Conservation (phyloP, 164 flowering plant species). For the Akebia trifoliata region DNA sequence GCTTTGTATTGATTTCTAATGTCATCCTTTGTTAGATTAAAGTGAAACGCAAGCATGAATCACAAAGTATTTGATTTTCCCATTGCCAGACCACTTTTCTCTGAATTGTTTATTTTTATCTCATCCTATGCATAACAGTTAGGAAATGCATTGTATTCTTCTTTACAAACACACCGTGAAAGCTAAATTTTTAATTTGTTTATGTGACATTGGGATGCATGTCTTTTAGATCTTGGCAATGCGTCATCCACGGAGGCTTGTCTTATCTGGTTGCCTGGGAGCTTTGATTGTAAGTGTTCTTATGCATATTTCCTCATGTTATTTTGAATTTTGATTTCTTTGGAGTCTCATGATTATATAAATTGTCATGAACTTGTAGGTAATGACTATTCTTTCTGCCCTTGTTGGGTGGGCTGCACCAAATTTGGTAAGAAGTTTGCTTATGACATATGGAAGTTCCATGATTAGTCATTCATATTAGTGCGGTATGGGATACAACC, state of each 20-base stretch:
- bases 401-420: constrained; percentile 98
- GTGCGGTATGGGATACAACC: no score
- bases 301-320: neutral
- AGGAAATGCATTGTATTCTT: neutral
- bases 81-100: no score
- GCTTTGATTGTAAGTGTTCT: constrained; percentile 70
- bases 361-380: constrained; percentile 36
- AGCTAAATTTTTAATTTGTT: neutral
- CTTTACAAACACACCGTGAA: neutral
- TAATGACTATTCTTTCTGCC: constrained; percentile 89
- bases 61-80: neutral
- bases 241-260: constrained; percentile 94
- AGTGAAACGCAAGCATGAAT: neutral
- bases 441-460: neutral
- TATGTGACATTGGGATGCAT: constrained; percentile 21
- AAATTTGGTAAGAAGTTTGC: constrained; percentile 56
- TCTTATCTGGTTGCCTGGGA: constrained; percentile 79
- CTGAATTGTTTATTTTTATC: no score
- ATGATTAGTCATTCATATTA: no score
- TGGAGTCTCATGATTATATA: constrained; percentile 4
- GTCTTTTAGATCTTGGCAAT: constrained; percentile 82
- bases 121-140: neutral
- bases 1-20: neutral
- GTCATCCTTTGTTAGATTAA: neutral
- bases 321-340: neutral